phyloP scores from a whole-genome alignment of 352 stramenopile genomes.

The Globisporangium heterothallicum region DNA sequence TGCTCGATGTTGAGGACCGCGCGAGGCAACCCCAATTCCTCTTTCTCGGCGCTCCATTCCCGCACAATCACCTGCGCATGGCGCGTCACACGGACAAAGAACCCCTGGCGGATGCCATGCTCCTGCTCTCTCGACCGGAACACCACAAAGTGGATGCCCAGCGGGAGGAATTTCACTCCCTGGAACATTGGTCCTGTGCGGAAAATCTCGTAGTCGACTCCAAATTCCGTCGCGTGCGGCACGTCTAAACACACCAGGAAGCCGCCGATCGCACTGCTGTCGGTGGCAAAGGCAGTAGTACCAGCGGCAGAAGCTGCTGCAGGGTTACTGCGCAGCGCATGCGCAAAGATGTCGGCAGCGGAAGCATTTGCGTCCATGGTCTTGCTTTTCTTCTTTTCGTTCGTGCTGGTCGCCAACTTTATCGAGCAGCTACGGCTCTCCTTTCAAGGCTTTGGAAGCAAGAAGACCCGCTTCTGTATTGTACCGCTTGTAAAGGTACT shows the following conservation, averaged over 20 bases:
- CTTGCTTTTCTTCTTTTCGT: constrained; percentile 5
- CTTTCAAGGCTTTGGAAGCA: not conserved
- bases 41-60: constrained; percentile 71
- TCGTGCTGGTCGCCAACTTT: not conserved
- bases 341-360: constrained; percentile 33
- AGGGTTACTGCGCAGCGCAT: constrained; percentile 20
- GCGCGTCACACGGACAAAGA: constrained; percentile 65
- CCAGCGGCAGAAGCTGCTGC: not conserved
- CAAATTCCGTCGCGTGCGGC: constrained; percentile 71
- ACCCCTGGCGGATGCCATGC: constrained; percentile 77
- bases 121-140: constrained; percentile 74
- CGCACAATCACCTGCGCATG: constrained; percentile 65
- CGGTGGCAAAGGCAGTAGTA: not conserved
- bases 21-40: constrained; percentile 61
- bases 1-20: constrained; percentile 59
- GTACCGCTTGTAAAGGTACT: not conserved
- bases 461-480: not conserved
- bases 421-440: not conserved
- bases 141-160: constrained; percentile 78
- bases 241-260: constrained; percentile 84
- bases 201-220: constrained; percentile 85
- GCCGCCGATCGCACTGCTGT: constrained; percentile 30
- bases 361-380: constrained; percentile 10
- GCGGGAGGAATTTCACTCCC: constrained; percentile 80
- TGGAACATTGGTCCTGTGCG: constrained; percentile 73